These are phyloP conservation scores for Ambispora gerdemannii DNA, from an alignment of 192 early-diverging fungal species.

Conservation along the genomic window DNA sequence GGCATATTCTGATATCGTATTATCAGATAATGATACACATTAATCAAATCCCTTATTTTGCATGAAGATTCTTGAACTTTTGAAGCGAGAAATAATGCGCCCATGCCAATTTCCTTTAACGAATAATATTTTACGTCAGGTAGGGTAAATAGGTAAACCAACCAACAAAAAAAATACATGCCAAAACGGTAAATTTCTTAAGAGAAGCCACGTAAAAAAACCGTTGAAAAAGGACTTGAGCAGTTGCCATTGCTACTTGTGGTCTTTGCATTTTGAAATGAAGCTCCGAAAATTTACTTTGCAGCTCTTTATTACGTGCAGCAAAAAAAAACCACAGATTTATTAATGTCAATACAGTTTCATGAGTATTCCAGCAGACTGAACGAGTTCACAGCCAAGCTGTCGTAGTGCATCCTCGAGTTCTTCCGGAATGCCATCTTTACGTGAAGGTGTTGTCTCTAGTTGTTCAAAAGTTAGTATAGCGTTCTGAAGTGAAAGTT, in stretches of 20 bases:
- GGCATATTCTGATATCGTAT: slow-evolving; percentile 52
- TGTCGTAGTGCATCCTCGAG: slow-evolving; percentile 73
- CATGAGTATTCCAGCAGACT: slow-evolving; percentile 76
- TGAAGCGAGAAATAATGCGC: slow-evolving; percentile 69
- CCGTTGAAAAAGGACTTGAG: slow-evolving; percentile 89
- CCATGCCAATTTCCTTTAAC: slow-evolving; percentile 65
- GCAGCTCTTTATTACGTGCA: too few relatives aligned
- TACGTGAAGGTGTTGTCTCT: slow-evolving; percentile 58
- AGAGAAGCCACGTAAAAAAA: slow-evolving; percentile 84
- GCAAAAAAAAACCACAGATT: not conserved
- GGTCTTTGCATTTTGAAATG: slow-evolving; percentile 54
- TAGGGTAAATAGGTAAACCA: not conserved
- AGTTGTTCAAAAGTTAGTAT: slow-evolving; percentile 72
- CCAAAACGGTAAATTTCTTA: slow-evolving; percentile 65
- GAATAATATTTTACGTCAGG: not conserved
- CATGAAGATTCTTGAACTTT: slow-evolving; percentile 82
- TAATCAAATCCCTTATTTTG: slow-evolving; percentile 76
- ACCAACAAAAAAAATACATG: slow-evolving; percentile 32
- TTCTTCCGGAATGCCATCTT: slow-evolving; percentile 55
- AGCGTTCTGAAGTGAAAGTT: slow-evolving; percentile 76
- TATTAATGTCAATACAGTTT: slow-evolving; percentile 58
- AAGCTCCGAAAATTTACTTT: too few relatives aligned
- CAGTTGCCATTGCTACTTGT: slow-evolving; percentile 92
- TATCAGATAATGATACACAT: slow-evolving; percentile 72
- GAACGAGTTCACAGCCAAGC: slow-evolving; percentile 79